Base-by-base conservation (phyloP, 345 rosid species). In the Arabidopsis arenosa region DNA sequence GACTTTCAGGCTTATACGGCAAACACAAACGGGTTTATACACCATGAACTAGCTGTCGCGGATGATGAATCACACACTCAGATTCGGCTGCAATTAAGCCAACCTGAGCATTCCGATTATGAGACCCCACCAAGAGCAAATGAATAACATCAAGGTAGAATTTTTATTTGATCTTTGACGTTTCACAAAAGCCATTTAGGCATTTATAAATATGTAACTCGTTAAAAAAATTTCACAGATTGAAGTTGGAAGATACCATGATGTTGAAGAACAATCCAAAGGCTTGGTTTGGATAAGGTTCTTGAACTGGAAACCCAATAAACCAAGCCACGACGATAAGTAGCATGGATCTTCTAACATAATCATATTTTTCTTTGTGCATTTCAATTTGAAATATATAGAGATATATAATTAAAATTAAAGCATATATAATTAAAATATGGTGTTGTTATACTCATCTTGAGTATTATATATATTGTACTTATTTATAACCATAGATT, bases 61-160 rank as follows among this genome's bases (percentile, higher is more conserved):
- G 58, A 67, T 66, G 82, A 79, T 51, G 79, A 63, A 35, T 76
- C 86, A 13, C 74, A 73, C 12, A 39, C 75, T 17, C 86, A 84
- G 8, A 60, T 84, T 66, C 81, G 76, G 76, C 88, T 84, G 35
- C 91, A 82, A 77, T 75, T 86, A 66, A 80, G 89, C 83, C 90
- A 79, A 43, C 90, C 87, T 4, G 75, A 82, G 36, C 82, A 68
- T 17, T 80, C 73, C 11, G 76, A 41, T 68, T 80, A 73, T 12
- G 78, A 72, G 15, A 70, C 79, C 41, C 68, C 83, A 73, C 75
- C 79, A 76, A 75, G 79, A 76, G 61, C 69, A 41, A 83, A 43
- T 13, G 63, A 69, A 68, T 78, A 68, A 77, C 76, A 63, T 0
- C 33, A 53, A 55, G 63, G 70, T 69, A 44, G 0, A 35, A 0